phyloP scores from a whole-genome alignment of 78 protist genomes.

The Dictyostelium capitatum region DNA sequence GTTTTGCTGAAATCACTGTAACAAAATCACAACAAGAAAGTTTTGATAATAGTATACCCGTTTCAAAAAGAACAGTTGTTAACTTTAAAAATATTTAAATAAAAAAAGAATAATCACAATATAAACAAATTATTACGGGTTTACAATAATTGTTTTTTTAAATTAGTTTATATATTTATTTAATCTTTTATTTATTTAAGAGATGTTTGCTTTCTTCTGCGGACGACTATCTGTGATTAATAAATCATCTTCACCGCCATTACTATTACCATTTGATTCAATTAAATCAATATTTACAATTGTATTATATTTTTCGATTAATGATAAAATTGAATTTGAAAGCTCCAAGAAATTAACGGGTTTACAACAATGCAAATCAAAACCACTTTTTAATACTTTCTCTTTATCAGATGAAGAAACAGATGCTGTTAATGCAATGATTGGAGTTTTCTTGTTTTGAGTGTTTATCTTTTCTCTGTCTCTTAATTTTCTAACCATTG shows the following conservation, averaged over 20 bases:
- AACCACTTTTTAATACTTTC: constrained; percentile 17
- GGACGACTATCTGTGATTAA: background rate
- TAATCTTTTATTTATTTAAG: too few species aligned
- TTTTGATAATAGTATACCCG: constrained; percentile 11
- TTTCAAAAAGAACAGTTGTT: constrained; percentile 23
- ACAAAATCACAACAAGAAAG: background rate
- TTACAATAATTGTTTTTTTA: too few species aligned
- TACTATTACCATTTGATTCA: background rate
- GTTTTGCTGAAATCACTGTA: constrained; percentile 7
- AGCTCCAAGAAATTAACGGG: constrained; percentile 54
- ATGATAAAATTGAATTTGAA: constrained; percentile 26
- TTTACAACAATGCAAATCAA: constrained; percentile 32
- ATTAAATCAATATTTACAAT: background rate
- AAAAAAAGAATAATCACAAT: background rate
- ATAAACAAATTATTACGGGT: too few species aligned
- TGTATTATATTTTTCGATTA: constrained; percentile 29
- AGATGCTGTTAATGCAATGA: constrained; percentile 56
- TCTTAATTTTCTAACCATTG: constrained; percentile 16
- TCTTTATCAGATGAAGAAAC: constrained; percentile 17
- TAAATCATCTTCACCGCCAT: background rate
- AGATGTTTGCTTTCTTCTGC: background rate
- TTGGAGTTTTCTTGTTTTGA: constrained; percentile 17
- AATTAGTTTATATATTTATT: too few species aligned
- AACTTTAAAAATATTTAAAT: constrained; percentile 28
- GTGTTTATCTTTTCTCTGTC: background rate